Percentiles rank a stretch among this genome's conserved stretches.
Conservation (phyloP, 2,329 filamentous ascomycete genomes). For the Arthrinium phaeospermum region DNA sequence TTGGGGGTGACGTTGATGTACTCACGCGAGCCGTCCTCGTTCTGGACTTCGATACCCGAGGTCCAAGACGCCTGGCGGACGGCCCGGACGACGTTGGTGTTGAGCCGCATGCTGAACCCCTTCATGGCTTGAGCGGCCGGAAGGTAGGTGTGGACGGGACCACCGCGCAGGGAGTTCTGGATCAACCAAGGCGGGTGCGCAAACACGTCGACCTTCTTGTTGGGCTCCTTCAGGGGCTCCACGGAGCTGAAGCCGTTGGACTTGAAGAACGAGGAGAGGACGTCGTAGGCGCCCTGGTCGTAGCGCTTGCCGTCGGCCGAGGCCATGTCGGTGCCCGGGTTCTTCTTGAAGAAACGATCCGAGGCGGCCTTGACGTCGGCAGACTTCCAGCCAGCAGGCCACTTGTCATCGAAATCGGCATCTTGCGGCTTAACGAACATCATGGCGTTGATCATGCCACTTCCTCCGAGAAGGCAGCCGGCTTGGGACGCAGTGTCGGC, state of each 20-base stretch:
- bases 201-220: slow-evolving; percentile 28
- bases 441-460: slow-evolving; percentile 41
- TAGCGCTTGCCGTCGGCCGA: slow-evolving; percentile 34
- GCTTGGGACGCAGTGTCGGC: slow-evolving; percentile 42
- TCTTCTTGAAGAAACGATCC: slow-evolving; percentile 35
- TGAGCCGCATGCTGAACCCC: slow-evolving; percentile 29
- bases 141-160: slow-evolving; percentile 29
- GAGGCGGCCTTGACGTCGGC: slow-evolving; percentile 34
- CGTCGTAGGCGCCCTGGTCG: slow-evolving; percentile 27
- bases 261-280: slow-evolving; percentile 27
- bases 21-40: slow-evolving; percentile 52
- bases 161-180: slow-evolving; percentile 26
- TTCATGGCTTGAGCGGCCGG: slow-evolving; percentile 25
- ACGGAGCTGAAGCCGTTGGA: slow-evolving; percentile 27
- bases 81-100: slow-evolving; percentile 31
- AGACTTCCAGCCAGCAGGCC: slow-evolving; percentile 39
- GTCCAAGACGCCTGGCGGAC: slow-evolving; percentile 48
- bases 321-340: slow-evolving; percentile 34
- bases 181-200: slow-evolving; percentile 61
- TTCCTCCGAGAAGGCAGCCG: slow-evolving; percentile 45
- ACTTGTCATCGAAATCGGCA: slow-evolving; percentile 39
- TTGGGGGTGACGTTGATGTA: slow-evolving; percentile 56
- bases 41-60: slow-evolving; percentile 59
- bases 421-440: slow-evolving; percentile 41
- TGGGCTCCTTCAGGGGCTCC: slow-evolving; percentile 25